Evolutionary conservation across 2,329 filamentous ascomycete genomes (phyloP).

Genomic region (Parafenestella ontariensis): DNA sequence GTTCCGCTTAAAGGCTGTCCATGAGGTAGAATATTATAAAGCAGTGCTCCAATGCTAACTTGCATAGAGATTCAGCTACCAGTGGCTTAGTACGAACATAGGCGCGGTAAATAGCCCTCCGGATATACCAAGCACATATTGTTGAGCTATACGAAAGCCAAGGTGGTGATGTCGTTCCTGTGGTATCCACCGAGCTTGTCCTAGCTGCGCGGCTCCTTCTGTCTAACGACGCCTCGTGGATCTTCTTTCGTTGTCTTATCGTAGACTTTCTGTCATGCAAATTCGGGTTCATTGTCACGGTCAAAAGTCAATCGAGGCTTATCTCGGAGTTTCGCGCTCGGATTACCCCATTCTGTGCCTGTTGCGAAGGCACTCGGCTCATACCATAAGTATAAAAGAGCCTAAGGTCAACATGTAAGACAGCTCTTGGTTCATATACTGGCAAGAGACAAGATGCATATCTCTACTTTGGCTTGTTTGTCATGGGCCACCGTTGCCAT

Average conservation of each 20-base stretch:
- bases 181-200: neutral
- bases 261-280: neutral
- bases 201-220: neutral
- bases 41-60: neutral
- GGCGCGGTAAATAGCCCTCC: neutral
- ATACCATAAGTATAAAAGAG: neutral
- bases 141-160: neutral
- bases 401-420: neutral
- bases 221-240: neutral
- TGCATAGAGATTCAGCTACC: neutral
- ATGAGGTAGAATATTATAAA: neutral
- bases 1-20: neutral
- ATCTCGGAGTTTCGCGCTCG: constrained; percentile 1
- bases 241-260: constrained; percentile 1
- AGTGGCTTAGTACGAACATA: neutral
- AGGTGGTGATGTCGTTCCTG: neutral
- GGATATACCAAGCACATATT: neutral
- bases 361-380: neutral
- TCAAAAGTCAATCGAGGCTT: neutral
- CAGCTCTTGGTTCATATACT: neutral
- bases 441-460: neutral
- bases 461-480: constrained; percentile 1
- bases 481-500: neutral
- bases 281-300: neutral
- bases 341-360: neutral